These are phyloP conservation scores for Peronospora tabacina DNA, from an alignment of 352 stramenopile genomes.

Conservation along the genomic window DNA sequence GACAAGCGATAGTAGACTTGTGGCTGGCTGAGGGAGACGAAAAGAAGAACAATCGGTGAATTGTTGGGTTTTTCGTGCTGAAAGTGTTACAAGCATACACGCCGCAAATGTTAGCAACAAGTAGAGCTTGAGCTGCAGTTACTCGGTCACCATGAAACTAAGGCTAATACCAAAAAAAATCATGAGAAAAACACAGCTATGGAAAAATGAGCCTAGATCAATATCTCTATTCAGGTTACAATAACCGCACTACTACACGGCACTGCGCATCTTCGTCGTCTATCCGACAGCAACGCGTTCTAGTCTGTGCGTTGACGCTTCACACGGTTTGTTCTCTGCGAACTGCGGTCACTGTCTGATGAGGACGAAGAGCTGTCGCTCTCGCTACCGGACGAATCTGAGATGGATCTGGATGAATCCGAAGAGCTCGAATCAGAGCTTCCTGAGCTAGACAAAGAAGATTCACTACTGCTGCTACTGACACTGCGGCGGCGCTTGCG, in stretches of 20 bases:
- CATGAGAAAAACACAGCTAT: slow-evolving; percentile 14
- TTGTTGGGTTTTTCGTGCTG: neutral
- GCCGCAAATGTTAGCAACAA: neutral
- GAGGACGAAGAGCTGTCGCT: slow-evolving; percentile 28
- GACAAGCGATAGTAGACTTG: slow-evolving; percentile 2
- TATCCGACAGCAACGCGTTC: neutral
- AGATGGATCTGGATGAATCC: slow-evolving; percentile 20
- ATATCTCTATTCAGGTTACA: slow-evolving; percentile 10
- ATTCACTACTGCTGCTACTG: slow-evolving; percentile 29
- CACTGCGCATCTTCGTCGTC: neutral
- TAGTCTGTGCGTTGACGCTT: slow-evolving; percentile 45
- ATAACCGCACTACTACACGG: neutral
- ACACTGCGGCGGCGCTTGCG: slow-evolving; percentile 24
- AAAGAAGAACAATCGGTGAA: neutral
- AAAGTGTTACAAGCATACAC: slow-evolving; percentile 1
- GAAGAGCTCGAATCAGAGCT: slow-evolving; percentile 27
- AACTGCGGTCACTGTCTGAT: slow-evolving; percentile 22
- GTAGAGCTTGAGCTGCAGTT: neutral
- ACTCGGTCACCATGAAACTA: slow-evolving; percentile 1
- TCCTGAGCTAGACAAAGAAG: slow-evolving; percentile 23
- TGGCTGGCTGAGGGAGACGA: neutral
- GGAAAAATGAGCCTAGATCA: slow-evolving; percentile 1
- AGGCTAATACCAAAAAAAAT: slow-evolving; percentile 7
- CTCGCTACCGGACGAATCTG: slow-evolving; percentile 24
- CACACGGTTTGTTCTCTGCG: slow-evolving; percentile 16